These are phyloP conservation scores for Tetrapisispora phaffii DNA, from an alignment of 805 yeast genomes.

Conservation along the genomic window DNA sequence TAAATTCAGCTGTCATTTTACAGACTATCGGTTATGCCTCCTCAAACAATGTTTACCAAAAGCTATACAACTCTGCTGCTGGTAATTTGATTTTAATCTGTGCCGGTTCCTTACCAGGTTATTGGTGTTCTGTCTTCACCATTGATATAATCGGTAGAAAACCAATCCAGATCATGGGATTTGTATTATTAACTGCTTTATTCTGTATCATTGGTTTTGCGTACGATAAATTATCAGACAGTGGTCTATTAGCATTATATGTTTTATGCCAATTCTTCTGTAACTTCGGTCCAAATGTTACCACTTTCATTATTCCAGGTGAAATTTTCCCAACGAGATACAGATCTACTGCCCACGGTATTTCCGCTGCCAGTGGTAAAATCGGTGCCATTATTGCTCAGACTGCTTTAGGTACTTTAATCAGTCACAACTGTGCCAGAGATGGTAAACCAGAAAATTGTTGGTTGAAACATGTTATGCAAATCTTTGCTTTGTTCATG, in stretches of 20 bases:
- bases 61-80: conserved; percentile 69
- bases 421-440: conserved; percentile 65
- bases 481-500: conserved; percentile 89
- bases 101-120: conserved; percentile 94
- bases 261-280: conserved; percentile 78
- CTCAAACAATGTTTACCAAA: conserved; percentile 55
- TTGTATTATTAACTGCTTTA: conserved; percentile 56
- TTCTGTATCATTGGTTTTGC: conserved; percentile 80
- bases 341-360: conserved; percentile 92
- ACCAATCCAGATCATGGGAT: conserved; percentile 71
- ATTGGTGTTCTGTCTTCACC: conserved; percentile 77
- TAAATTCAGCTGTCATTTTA: conserved; percentile 72
- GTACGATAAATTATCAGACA: conserved; percentile 56
- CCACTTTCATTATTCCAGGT: conserved; percentile 86
- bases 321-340: conserved; percentile 91
- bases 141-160: conserved; percentile 78
- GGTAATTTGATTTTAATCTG: conserved; percentile 88
- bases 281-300: conserved; percentile 89
- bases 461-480: conserved; percentile 88
- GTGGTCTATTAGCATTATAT: conserved; percentile 68
- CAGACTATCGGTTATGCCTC: conserved; percentile 79
- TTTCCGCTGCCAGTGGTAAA: conserved; percentile 87
- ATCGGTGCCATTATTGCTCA: conserved; percentile 90
- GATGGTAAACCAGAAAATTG: conserved; percentile 44
- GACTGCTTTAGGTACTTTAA: conserved; percentile 75